Evolutionary conservation across 1,284 basidiomycete species (phyloP).

Genomic region (Cutaneotrichosporon sp.): DNA sequence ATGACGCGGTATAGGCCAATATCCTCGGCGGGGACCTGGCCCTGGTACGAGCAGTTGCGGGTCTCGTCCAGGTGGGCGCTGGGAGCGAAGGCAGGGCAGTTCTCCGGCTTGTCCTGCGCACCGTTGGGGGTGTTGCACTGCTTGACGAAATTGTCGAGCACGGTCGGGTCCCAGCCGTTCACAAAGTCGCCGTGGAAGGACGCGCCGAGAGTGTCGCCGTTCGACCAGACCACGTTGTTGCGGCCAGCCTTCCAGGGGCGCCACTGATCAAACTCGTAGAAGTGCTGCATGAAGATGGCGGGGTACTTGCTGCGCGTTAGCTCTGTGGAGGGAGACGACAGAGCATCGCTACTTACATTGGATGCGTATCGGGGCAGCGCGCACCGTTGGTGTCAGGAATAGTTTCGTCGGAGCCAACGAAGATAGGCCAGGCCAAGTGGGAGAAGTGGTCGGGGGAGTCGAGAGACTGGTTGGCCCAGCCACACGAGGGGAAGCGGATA

Average conservation of each 20-base stretch:
- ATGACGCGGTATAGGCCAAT: conserved; percentile 8
- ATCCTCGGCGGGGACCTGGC: conserved; percentile 15
- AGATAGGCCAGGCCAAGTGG: conserved; percentile 42
- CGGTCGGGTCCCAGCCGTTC: conserved; percentile 22
- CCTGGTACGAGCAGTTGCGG: conserved; percentile 6
- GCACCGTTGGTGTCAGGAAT: background rate
- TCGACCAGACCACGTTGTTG: conserved; percentile 32
- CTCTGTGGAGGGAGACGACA: too few species aligned
- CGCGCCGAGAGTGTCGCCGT: conserved; percentile 37
- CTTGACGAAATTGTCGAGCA: background rate
- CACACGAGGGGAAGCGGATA: conserved; percentile 41
- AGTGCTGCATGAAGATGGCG: conserved; percentile 35
- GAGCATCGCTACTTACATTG: too few species aligned
- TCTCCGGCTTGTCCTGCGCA: background rate
- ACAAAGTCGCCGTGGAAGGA: conserved; percentile 41
- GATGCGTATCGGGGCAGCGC: conserved; percentile 9
- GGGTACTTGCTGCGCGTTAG: conserved; percentile 29
- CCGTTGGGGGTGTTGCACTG: conserved; percentile 4
- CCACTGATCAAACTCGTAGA: conserved; percentile 3
- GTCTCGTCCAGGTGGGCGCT: background rate
- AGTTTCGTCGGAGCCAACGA: conserved; percentile 1
- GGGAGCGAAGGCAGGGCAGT: background rate
- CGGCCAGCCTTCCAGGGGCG: conserved; percentile 12
- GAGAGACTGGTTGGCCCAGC: conserved; percentile 30
- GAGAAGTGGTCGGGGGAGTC: conserved; percentile 42